A percentile compares a stretch with the other conserved stretches of the same genome.
Evolutionary conservation across 176 grass and related monocot genomes (phyloP).

Genomic region (Oryza rufipogon): DNA sequence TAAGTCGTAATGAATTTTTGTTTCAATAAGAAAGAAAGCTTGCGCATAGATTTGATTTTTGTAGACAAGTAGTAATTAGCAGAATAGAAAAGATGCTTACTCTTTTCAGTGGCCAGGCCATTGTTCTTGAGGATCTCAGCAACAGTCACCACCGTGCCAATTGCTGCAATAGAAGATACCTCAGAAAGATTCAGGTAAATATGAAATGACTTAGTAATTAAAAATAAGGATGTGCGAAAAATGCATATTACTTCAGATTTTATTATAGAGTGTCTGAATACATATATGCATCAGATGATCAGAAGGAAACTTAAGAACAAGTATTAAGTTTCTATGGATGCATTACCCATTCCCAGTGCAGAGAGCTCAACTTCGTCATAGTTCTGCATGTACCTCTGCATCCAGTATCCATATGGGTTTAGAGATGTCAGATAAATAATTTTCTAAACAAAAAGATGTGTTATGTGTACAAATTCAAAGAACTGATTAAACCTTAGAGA

Average conservation of each 20-base stretch:
- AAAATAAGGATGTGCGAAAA: too few species aligned
- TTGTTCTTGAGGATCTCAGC: slow-evolving; percentile 95
- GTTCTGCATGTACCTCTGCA: slow-evolving; percentile 90
- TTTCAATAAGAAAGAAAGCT: too few species aligned
- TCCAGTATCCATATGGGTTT: not conserved
- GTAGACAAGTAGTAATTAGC: too few species aligned
- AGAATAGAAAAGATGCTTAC: slow-evolving; percentile 23
- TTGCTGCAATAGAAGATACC: slow-evolving; percentile 49
- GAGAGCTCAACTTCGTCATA: slow-evolving; percentile 85
- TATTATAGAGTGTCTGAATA: too few species aligned
- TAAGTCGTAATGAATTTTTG: too few species aligned
- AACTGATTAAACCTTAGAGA: too few species aligned
- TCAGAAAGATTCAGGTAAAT: not conserved
- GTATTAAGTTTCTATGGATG: not conserved
- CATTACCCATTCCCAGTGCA: slow-evolving; percentile 87
- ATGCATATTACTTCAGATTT: too few species aligned
- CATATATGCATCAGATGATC: too few species aligned
- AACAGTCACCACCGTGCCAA: slow-evolving; percentile 87
- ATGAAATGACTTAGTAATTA: too few species aligned
- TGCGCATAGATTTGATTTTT: too few species aligned
- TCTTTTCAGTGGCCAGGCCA: slow-evolving; percentile 79
- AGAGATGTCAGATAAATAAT: not conserved
- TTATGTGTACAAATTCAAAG: too few species aligned
- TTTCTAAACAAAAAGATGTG: too few species aligned
- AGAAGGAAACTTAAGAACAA: not conserved